Evolutionary conservation across 345 rosid species (phyloP).

Genomic region (Eucalyptus decipiens): DNA sequence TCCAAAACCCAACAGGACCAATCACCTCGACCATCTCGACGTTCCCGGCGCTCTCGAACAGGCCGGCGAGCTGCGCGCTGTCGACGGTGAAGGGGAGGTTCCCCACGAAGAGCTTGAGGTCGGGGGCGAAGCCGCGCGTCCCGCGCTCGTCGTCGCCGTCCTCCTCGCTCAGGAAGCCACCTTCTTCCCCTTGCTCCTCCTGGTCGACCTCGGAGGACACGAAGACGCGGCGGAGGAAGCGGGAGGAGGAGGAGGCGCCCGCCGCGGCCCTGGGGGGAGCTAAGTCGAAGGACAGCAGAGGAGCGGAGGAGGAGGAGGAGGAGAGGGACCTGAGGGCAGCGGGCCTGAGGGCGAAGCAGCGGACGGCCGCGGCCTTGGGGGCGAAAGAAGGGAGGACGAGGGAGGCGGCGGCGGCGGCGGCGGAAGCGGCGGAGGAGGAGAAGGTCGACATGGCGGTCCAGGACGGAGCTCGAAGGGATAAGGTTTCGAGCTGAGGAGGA

Average conservation of each 20-base stretch:
- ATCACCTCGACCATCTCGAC: conserved; percentile 97
- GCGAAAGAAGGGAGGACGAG: conserved; percentile 49
- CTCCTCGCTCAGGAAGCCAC: conserved; percentile 15
- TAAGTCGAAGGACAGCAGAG: conserved; percentile 12
- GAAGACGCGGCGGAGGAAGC: conserved; percentile 45
- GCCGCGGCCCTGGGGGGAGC: neutral
- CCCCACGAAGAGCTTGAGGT: conserved; percentile 88
- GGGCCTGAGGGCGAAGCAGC: conserved; percentile 10
- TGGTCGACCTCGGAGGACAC: conserved; percentile 50
- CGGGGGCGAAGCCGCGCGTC: conserved; percentile 39
- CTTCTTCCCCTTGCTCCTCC: conserved; percentile 55
- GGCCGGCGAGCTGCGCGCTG: conserved; percentile 82
- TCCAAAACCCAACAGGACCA: neutral
- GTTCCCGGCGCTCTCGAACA: conserved; percentile 71
- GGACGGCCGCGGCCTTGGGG: conserved; percentile 4
- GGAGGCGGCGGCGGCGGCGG: conserved; percentile 8
- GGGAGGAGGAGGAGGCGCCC: conserved; percentile 28
- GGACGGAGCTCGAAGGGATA: neutral
- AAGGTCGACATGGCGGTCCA: conserved; percentile 42
- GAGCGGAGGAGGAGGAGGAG: conserved; percentile 20
- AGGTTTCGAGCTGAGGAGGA: neutral
- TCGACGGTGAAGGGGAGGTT: conserved; percentile 84
- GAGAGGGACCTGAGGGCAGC: conserved; percentile 13
- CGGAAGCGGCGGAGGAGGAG: conserved; percentile 6
- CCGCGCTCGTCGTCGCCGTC: neutral